Evolutionary conservation across 2,329 filamentous ascomycete species (phyloP), one percentile per base, ranked within the genome.

Genomic region (Aspergillus udagawae): DNA sequence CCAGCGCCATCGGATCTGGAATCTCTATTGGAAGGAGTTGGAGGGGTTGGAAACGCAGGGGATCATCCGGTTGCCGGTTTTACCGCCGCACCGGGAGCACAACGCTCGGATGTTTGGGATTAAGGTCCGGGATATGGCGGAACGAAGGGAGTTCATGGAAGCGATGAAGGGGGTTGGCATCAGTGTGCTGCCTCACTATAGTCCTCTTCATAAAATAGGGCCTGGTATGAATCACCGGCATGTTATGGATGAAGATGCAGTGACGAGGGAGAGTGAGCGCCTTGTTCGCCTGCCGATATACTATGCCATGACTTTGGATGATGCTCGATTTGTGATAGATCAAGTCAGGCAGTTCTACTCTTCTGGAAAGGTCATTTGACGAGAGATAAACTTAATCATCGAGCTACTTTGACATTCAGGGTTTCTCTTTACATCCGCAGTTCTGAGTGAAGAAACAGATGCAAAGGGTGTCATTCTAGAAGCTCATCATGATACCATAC

Each of bases 1-100:
- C 14, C 44, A 27, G 4, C 50, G 59, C 7, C 52, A 38, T 14
- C 29, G 51, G 6, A 49, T 60, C 20, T 61, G 59, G 59, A 21
- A 49, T 3, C 47, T 42, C 14, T 61, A 61, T 6, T 47, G 44
- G 44, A 47, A 47, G 44, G 44, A 47, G 44, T 23, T 47, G 44
- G 9, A 47, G 44, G 8, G 8, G 44, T 47, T 47, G 21, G 44
- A 21, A 3, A 25, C 9, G 21, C 44, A 12, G 21, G 44, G 44
- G 12, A 6, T 47, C 3, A 7, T 47, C 10, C 8, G 25, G 21
- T 47, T 47, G 21, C 21, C 44, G 8, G 21, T 9, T 21, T 23
- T 47, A 6, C 21, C 21, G 21, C 9, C 21, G 9, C 10, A 7
- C 27, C 20, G 21, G 12, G 44, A 57, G 12, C 32, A 54, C 41